A percentile compares a stretch with the other conserved stretches of the same genome.
Conservation (phyloP, 2,329 filamentous ascomycete genomes). For the Mycosphaerelloides madeirae region DNA sequence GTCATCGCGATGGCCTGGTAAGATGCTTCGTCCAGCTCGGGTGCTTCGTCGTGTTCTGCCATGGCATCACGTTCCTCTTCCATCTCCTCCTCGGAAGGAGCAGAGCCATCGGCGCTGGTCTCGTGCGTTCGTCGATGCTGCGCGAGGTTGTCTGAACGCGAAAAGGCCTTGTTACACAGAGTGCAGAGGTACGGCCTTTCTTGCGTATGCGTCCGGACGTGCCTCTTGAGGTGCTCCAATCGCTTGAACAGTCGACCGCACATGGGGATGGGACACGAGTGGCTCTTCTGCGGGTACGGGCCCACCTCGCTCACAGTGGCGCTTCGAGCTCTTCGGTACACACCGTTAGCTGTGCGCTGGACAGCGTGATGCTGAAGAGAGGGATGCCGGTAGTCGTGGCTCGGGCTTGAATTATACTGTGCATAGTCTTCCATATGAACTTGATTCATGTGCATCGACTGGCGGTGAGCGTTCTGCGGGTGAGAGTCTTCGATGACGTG, state of each 20-base stretch:
- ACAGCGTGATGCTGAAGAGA: constrained; percentile 55
- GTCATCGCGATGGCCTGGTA: constrained; percentile 28
- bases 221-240: constrained; percentile 97
- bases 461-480: constrained; percentile 31
- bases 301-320: constrained; percentile 95
- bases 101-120: constrained; percentile 57
- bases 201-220: constrained; percentile 98
- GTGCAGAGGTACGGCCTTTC: constrained; percentile 97
- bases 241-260: constrained; percentile 98
- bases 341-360: constrained; percentile 61
- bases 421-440: constrained; percentile 65
- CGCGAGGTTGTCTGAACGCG: constrained; percentile 95
- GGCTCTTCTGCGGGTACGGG: constrained; percentile 94
- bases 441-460: constrained; percentile 57
- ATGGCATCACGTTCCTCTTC: constrained; percentile 86
- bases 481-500: constrained; percentile 43
- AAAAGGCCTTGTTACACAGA: constrained; percentile 98
- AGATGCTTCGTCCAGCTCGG: constrained; percentile 18
- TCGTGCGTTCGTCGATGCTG: constrained; percentile 88
- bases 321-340: constrained; percentile 83
- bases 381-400: constrained; percentile 38
- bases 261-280: constrained; percentile 98
- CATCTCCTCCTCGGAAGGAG: constrained; percentile 74
- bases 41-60: constrained; percentile 69
- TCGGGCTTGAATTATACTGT: constrained; percentile 51